Evolutionary conservation across 2,329 filamentous ascomycete genomes (phyloP).

Genomic region (Alternaria tenuissima): DNA sequence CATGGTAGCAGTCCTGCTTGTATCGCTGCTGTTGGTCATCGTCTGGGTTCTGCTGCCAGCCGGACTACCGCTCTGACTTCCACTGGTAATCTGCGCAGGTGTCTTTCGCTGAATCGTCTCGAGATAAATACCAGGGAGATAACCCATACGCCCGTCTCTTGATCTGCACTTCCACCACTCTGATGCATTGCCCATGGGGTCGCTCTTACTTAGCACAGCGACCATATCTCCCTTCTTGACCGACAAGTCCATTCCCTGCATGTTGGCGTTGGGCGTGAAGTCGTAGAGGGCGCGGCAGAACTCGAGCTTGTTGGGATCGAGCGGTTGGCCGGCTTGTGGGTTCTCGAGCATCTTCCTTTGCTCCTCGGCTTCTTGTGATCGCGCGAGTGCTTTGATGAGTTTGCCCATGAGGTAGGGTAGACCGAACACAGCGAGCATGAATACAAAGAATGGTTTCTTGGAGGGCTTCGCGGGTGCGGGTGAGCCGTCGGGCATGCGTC

Average conservation of each 20-base stretch:
- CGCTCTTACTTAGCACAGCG: conserved; percentile 89
- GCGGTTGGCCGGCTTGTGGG: conserved; percentile 58
- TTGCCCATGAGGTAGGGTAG: conserved; percentile 97
- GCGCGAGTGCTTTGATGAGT: conserved; percentile 84
- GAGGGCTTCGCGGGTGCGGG: conserved; percentile 75
- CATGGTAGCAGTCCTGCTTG: conserved; percentile 56
- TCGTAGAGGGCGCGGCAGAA: conserved; percentile 96
- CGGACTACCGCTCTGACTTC: conserved; percentile 52
- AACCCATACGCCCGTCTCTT: conserved; percentile 87
- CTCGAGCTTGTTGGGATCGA: conserved; percentile 91
- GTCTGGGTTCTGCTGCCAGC: conserved; percentile 63
- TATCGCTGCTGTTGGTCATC: conserved; percentile 58
- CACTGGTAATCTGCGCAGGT: conserved; percentile 56
- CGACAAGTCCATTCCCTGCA: conserved; percentile 81
- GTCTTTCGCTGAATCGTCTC: conserved; percentile 72
- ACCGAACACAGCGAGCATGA: conserved; percentile 91
- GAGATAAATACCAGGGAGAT: conserved; percentile 89
- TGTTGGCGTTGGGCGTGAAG: conserved; percentile 80
- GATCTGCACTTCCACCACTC: conserved; percentile 98
- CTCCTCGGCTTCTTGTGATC: conserved; percentile 85
- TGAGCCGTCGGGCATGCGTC: conserved; percentile 72
- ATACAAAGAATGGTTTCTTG: conserved; percentile 95
- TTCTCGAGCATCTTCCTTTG: conserved; percentile 64
- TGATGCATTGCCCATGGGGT: conserved; percentile 88
- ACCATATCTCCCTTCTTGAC: conserved; percentile 96